A percentile compares a stretch with the other conserved stretches of the same genome.
Evolutionary conservation across 2,329 filamentous ascomycete genomes (phyloP).

Genomic region (Penicillium concentricum): DNA sequence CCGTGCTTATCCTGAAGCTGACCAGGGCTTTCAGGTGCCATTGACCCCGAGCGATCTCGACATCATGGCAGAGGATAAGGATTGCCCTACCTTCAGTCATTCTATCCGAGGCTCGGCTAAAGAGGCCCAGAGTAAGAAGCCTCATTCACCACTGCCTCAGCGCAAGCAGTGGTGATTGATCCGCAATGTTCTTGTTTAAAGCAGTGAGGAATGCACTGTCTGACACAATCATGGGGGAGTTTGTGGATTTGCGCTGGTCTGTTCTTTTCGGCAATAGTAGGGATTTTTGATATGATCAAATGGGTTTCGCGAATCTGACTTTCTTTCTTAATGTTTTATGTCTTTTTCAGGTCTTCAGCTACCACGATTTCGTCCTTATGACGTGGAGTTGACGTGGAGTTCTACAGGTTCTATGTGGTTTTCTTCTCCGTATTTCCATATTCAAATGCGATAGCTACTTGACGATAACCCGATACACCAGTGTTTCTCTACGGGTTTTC

Average conservation of each 20-base stretch:
- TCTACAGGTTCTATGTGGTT: not conserved
- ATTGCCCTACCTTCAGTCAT: conserved; percentile 58
- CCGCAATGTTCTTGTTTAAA: not conserved
- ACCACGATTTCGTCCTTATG: not conserved
- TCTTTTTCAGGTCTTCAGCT: not conserved
- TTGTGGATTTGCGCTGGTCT: not conserved
- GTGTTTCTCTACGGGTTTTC: not conserved
- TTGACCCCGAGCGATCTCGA: conserved; percentile 60
- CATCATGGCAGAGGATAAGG: conserved; percentile 61
- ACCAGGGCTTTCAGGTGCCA: conserved; percentile 59
- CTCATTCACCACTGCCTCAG: not conserved
- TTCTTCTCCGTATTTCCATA: not conserved
- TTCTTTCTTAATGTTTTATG: not conserved
- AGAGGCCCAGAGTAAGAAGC: not conserved
- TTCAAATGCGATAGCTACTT: not conserved
- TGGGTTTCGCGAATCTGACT: not conserved
- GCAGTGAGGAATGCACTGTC: not conserved
- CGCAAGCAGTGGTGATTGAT: not conserved
- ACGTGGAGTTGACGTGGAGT: not conserved
- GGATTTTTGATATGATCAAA: not conserved
- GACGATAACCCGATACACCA: not conserved
- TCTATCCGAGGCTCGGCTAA: not conserved
- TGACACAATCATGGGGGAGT: not conserved
- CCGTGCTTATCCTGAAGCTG: conserved; percentile 62
- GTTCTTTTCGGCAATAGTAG: not conserved